Evolutionary conservation across 176 grass and related monocot species (phyloP).

Genomic region (Zoysia pacifica): DNA sequence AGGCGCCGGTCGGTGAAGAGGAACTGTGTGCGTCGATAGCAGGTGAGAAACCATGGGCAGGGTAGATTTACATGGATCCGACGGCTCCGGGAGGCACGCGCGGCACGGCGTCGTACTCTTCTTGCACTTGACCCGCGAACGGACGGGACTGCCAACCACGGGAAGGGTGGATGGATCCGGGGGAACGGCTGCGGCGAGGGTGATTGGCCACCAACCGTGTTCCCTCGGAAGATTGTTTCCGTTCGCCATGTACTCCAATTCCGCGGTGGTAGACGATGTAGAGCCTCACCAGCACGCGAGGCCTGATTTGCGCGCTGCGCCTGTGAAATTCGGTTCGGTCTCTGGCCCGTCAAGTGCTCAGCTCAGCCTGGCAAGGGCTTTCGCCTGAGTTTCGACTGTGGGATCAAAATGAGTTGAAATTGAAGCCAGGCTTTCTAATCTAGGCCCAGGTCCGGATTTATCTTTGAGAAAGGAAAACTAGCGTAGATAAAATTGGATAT

Average conservation of each 20-base stretch:
- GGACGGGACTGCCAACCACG: background rate
- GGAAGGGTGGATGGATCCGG: background rate
- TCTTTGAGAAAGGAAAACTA: too few species aligned
- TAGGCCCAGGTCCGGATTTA: too few species aligned
- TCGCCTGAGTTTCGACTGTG: background rate
- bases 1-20: background rate
- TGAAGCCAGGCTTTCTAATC: too few species aligned
- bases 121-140: background rate
- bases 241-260: too few species aligned
- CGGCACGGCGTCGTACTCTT: background rate
- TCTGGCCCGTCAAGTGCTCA: too few species aligned
- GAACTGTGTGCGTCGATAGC: constrained; percentile 15
- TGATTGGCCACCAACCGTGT: constrained; percentile 19
- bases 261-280: too few species aligned
- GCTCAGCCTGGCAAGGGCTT: background rate
- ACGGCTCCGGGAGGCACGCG: background rate
- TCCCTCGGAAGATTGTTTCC: background rate
- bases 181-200: background rate
- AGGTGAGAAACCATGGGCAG: background rate
- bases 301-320: too few species aligned
- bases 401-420: background rate
- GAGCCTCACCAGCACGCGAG: too few species aligned
- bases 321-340: too few species aligned
- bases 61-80: background rate
- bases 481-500: too few species aligned